phyloP scores from a whole-genome alignment of 225 moss, liverwort and hornwort species.

The Anthoceros angustus region DNA sequence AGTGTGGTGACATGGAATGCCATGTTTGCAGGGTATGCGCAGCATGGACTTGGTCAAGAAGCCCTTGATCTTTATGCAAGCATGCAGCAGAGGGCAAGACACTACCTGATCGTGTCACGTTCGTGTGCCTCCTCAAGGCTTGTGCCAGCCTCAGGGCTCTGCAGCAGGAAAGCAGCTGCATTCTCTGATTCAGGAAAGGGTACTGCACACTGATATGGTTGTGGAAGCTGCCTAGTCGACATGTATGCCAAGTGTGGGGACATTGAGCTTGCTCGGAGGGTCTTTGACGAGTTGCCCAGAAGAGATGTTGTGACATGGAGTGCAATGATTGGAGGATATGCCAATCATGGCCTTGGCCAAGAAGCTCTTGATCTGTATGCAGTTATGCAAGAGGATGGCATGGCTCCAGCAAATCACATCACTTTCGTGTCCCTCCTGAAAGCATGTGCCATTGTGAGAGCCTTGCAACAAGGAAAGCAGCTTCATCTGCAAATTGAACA shows the following conservation, averaged over 20 bases:
- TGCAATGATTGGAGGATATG: background rate
- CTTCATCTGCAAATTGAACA: no score
- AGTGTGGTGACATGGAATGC: no score
- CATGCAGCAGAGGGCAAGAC: background rate
- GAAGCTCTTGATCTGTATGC: no score
- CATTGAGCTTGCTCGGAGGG: background rate
- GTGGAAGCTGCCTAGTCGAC: background rate
- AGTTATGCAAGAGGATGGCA: no score
- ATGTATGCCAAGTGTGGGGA: background rate
- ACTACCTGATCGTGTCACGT: background rate
- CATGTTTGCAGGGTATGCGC: background rate
- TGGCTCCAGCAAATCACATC: no score
- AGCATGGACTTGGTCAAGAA: background rate
- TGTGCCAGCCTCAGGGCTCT: background rate
- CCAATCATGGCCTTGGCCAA: background rate
- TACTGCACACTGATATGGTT: background rate
- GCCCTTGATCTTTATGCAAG: background rate
- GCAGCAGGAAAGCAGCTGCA: background rate
- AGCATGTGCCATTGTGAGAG: no score
- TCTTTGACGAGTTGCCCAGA: background rate
- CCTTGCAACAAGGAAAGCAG: no score
- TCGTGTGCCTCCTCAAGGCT: background rate
- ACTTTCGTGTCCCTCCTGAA: no score
- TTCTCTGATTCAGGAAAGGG: background rate
- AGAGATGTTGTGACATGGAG: background rate